A percentile compares a stretch with the other conserved stretches of the same genome.
phyloP scores from a whole-genome alignment of 768 basidiomycete species.

The Boletus bicolor region DNA sequence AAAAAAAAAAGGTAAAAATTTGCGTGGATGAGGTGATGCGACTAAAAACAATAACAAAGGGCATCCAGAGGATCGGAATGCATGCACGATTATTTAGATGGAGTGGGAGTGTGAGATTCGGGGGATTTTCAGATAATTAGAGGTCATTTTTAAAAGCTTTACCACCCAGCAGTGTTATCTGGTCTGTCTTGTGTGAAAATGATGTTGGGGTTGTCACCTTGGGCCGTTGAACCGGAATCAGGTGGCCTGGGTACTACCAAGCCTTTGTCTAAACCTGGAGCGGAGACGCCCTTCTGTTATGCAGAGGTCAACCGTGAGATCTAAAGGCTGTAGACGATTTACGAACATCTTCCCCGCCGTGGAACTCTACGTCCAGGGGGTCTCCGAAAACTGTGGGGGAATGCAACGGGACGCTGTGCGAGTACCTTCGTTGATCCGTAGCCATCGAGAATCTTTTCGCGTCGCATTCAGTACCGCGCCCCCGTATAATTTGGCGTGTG shows the following conservation, averaged over 20 bases:
- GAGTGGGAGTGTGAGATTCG: not conserved
- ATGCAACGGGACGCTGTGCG: constrained; percentile 7
- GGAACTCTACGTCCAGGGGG: not conserved
- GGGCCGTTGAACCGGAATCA: not conserved
- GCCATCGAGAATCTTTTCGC: constrained; percentile 24
- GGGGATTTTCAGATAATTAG: not conserved
- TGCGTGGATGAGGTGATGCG: constrained; percentile 1
- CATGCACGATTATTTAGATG: not conserved
- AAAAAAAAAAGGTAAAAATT: not conserved
- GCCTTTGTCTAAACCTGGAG: not conserved
- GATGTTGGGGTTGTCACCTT: not conserved
- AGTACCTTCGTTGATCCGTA: not conserved
- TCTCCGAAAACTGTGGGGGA: not conserved
- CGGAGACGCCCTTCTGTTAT: not conserved
- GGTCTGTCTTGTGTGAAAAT: not conserved
- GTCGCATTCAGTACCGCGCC: constrained; percentile 51
- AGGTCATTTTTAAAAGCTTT: not conserved
- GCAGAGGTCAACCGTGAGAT: not conserved
- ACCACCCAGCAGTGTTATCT: constrained; percentile 11
- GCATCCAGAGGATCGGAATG: not conserved
- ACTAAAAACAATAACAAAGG: constrained; percentile 2
- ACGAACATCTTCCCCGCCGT: constrained; percentile 9
- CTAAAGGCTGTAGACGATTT: not conserved
- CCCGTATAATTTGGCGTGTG: constrained; percentile 52
- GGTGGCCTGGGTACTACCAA: constrained; percentile 3